Conservation (phyloP, 2,329 filamentous ascomycete species). For the Pseudocercospora fijiensis region DNA sequence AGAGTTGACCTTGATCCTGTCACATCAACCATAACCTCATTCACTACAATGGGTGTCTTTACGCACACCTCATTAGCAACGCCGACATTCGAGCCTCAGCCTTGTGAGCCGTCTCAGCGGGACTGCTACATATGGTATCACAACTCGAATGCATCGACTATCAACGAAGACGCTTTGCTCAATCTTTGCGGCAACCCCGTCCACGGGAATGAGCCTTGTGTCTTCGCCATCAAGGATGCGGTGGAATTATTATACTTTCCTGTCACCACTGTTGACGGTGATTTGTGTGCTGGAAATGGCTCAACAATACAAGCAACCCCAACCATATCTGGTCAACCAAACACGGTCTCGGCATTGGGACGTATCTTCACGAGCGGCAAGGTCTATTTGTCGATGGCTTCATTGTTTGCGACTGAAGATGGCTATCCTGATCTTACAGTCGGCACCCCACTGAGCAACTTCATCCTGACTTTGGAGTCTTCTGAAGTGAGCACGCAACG, state of each 20-base stretch:
- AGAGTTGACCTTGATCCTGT: slow-evolving; percentile 23
- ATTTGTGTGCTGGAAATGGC: slow-evolving; percentile 2
- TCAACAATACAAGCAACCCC: slow-evolving; percentile 3
- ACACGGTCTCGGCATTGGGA: slow-evolving; percentile 22
- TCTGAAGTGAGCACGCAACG: slow-evolving; percentile 27
- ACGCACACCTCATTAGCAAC: too few species aligned
- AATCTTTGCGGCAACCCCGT: slow-evolving; percentile 22
- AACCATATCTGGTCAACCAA: background rate
- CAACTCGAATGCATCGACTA: slow-evolving; percentile 7
- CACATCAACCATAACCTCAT: slow-evolving; percentile 10
- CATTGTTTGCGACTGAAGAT: slow-evolving; percentile 26
- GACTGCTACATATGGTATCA: slow-evolving; percentile 26
- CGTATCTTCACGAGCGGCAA: slow-evolving; percentile 26
- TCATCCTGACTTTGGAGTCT: slow-evolving; percentile 23
- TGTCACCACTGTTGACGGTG: slow-evolving; percentile 1
- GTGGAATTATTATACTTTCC: slow-evolving; percentile 32
- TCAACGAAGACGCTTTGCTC: slow-evolving; percentile 12
- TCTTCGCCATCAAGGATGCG: slow-evolving; percentile 20
- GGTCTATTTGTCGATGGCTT: slow-evolving; percentile 28
- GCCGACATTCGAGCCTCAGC: slow-evolving; percentile 14
- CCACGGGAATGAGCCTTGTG: background rate
- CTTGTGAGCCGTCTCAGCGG: slow-evolving; percentile 14
- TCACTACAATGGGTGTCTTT: too few species aligned
- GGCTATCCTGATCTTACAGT: slow-evolving; percentile 19
- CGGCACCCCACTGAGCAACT: slow-evolving; percentile 26